A percentile compares a stretch with the other conserved stretches of the same genome.
These are phyloP conservation scores for Sisymbrium irio DNA, from an alignment of 345 rosid genomes.

Conservation along the genomic window DNA sequence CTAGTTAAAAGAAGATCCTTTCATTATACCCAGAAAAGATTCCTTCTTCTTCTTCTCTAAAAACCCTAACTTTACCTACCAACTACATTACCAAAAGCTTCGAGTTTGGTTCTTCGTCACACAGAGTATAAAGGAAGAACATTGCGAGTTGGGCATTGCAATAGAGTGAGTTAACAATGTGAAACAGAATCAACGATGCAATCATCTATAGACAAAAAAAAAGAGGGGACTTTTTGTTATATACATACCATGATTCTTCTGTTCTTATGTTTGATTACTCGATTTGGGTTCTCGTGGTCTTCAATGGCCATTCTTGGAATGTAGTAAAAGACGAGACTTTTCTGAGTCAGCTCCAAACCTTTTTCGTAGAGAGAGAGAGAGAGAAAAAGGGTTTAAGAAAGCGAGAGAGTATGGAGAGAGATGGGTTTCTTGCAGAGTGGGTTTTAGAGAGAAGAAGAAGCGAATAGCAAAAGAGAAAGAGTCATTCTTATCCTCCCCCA, in stretches of 20 bases:
- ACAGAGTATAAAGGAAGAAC: background rate
- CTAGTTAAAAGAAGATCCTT: constrained; percentile 7
- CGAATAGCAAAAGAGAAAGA: constrained; percentile 23
- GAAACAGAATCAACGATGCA: constrained; percentile 9
- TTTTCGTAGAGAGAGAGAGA: constrained; percentile 13
- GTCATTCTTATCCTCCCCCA: constrained; percentile 58
- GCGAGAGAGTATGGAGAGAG: constrained; percentile 24
- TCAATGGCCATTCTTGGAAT: constrained; percentile 77
- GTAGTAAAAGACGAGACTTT: constrained; percentile 16
- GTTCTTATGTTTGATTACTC: constrained; percentile 65
- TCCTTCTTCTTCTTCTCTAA: background rate
- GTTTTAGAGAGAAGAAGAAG: constrained; percentile 20
- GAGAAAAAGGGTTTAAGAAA: constrained; percentile 25
- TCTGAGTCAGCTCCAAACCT: background rate
- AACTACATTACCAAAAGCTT: constrained; percentile 11
- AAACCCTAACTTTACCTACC: constrained; percentile 5
- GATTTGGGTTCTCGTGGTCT: constrained; percentile 59
- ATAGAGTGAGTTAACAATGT: background rate
- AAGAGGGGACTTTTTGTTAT: background rate
- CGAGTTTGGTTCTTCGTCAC: background rate
- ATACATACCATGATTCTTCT: constrained; percentile 57
- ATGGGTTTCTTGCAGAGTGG: constrained; percentile 34
- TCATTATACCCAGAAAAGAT: background rate
- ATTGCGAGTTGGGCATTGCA: background rate
- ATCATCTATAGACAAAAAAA: background rate